Base-by-base conservation (phyloP, 2,329 filamentous ascomycete species). In the Fusarium clavum region DNA sequence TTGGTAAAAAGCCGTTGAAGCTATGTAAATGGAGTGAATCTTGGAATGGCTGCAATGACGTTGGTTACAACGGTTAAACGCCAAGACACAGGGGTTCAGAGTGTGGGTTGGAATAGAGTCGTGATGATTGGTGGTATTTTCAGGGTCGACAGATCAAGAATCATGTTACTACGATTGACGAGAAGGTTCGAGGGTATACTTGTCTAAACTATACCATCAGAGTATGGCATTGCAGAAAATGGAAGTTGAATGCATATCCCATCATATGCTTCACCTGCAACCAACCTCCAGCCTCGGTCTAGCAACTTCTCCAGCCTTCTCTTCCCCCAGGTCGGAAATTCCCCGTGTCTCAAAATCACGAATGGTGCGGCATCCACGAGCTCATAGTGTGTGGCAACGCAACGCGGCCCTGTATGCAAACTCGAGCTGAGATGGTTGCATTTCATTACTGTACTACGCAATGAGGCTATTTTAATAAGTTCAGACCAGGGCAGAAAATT, bases 361-460 rank as follows among this genome's bases (percentile, higher is more conserved):
- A 61, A 38, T 10, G 18, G 53, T 56, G 53, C 53, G 43, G 30
- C 53, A 56, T 29, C 51, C 43, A 41, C 29, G n/a, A 47, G 3
- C n/a, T 7, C 10, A 49, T 16, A 22, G 20, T 32, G 55, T 40
- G 45, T 61, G 58, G 30, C 44, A 49, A 38, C 52, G 46, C 18
- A 43, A 16, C 24, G 14, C n/a, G 27, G 44, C 27, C 41, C 40
- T 38, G 47, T 29, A 56, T 69, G 59, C 64, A 46, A 56, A 55
- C 55, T 27, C 29, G 32, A 64, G 64, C 38, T 44, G 67, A 68
- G 49, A 51, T 46, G 67, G 68, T 51, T 54, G 49, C 59, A 70
- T 71, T 16, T 22, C 18, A 12, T 41, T 40, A n/a, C 18, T 38
- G 34, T 38, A 18, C 34, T 38, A 38, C 34, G 34, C 34, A 38